phyloP scores from a whole-genome alignment of 306 rosid species.

The Medicago ruthenica region DNA sequence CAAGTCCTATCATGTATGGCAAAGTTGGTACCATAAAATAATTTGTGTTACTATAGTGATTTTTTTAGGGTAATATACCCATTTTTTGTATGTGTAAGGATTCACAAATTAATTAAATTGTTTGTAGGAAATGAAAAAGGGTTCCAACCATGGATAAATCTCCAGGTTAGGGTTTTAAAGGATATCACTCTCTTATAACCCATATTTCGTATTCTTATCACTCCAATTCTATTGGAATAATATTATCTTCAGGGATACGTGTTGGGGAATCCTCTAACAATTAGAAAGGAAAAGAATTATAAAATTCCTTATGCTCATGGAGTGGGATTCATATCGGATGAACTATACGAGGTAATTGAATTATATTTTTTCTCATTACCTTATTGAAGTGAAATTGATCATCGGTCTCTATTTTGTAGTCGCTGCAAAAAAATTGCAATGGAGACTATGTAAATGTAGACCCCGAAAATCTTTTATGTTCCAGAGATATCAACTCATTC shows the following conservation, averaged over 20 bases:
- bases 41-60: too few relatives aligned
- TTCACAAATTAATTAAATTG: conserved; percentile 1
- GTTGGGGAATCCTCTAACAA: conserved; percentile 55
- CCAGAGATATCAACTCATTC: conserved; percentile 34
- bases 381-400: too few relatives aligned
- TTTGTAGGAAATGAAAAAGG: conserved; percentile 65
- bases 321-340: conserved; percentile 67
- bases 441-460: conserved; percentile 50
- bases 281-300: not conserved
- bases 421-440: conserved; percentile 54
- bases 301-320: conserved; percentile 55
- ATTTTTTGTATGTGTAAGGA: not conserved
- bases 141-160: conserved; percentile 55
- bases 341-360: conserved; percentile 53
- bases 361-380: not conserved
- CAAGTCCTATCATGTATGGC: too few relatives aligned
- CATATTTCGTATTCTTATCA: too few relatives aligned
- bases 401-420: conserved; percentile 40
- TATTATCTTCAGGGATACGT: conserved; percentile 61
- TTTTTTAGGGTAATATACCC: too few relatives aligned
- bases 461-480: conserved; percentile 49
- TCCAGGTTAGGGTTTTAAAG: conserved; percentile 52
- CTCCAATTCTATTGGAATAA: not conserved
- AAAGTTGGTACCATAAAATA: too few relatives aligned
- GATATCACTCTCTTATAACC: not conserved